Conservation (phyloP, 1,284 basidiomycete genomes). For the Trametes polyzona region DNA sequence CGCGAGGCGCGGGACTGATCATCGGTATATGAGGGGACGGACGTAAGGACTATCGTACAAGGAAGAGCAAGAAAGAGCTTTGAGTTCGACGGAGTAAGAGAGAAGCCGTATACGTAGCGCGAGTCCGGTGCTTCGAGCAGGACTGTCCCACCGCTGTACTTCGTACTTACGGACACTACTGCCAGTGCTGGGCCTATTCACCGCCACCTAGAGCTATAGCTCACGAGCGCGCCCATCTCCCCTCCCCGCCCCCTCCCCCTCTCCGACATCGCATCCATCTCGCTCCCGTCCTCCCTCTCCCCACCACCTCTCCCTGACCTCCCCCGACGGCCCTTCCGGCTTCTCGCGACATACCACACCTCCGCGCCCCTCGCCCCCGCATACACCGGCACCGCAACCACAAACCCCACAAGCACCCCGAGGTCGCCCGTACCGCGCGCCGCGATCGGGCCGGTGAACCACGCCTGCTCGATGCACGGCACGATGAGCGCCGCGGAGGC, state of each 20-base stretch:
- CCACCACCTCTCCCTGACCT: background rate
- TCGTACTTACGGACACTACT: too few species aligned
- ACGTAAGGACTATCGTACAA: too few species aligned
- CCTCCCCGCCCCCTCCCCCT: background rate
- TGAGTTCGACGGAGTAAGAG: too few species aligned
- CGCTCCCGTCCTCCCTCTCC: background rate
- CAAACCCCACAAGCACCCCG: constrained; percentile 54
- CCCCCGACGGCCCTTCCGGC: background rate
- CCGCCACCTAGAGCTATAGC: too few species aligned
- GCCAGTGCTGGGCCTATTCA: too few species aligned
- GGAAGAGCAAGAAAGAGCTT: too few species aligned
- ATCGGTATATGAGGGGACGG: too few species aligned
- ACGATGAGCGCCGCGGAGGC: constrained; percentile 54
- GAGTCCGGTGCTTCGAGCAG: too few species aligned
- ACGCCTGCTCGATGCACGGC: constrained; percentile 61
- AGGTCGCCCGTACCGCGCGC: constrained; percentile 57
- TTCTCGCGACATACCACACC: constrained; percentile 19
- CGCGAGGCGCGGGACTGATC: too few species aligned
- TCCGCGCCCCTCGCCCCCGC: constrained; percentile 45
- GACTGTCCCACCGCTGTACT: too few species aligned
- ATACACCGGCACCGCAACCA: constrained; percentile 45
- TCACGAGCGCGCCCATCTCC: too few species aligned
- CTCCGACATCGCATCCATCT: background rate
- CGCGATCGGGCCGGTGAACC: constrained; percentile 57
- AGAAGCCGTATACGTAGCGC: too few species aligned